A percentile compares a stretch with the other conserved stretches of the same genome.
phyloP scores from a whole-genome alignment of 139 green algal species.

The Chlorella sp. region DNA sequence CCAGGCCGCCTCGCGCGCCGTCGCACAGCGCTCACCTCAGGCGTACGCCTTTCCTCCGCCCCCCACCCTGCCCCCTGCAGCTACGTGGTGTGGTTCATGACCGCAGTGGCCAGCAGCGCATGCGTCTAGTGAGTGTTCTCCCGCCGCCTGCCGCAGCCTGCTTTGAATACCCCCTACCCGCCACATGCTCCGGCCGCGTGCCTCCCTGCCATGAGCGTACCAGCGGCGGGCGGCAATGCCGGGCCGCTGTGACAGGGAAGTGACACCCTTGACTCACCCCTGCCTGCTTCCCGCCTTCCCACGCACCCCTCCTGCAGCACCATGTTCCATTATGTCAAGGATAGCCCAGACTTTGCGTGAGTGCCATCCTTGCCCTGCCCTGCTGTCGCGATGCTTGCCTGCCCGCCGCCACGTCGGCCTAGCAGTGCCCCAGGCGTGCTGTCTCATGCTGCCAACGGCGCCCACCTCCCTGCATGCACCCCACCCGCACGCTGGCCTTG shows the following conservation, averaged over 20 bases:
- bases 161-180: neutral
- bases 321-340: neutral
- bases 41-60: neutral
- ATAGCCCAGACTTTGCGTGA: constrained; percentile 8
- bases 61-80: neutral
- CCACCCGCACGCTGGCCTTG: too few relatives aligned
- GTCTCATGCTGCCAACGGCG: too few relatives aligned
- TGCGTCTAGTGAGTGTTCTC: constrained; percentile 10
- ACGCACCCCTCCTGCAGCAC: neutral
- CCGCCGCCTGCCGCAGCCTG: neutral
- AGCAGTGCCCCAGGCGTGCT: too few relatives aligned
- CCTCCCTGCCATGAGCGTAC: neutral
- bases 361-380: neutral
- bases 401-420: too few relatives aligned
- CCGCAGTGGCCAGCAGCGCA: constrained; percentile 5
- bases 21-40: neutral
- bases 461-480: too few relatives aligned
- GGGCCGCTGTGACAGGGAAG: too few relatives aligned
- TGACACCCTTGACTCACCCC: neutral
- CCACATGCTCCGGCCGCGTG: neutral
- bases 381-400: too few relatives aligned
- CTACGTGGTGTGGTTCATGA: constrained; percentile 12
- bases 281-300: neutral
- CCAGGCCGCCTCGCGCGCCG: neutral
- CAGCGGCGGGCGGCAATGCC: too few relatives aligned